phyloP scores from a whole-genome alignment of 1,284 basidiomycete species.

The Malassezia dermatis region DNA sequence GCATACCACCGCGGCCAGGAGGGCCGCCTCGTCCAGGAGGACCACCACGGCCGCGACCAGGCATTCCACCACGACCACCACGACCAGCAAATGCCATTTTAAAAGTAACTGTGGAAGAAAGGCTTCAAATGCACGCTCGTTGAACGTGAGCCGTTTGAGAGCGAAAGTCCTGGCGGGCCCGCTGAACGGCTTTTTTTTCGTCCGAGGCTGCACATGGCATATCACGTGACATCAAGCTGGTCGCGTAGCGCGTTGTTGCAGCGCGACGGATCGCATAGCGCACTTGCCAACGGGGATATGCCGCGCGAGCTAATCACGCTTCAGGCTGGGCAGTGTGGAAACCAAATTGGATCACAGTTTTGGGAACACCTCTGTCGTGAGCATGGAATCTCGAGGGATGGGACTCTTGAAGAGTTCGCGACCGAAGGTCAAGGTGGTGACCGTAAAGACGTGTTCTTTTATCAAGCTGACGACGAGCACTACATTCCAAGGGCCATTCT shows the following conservation, averaged over 20 bases:
- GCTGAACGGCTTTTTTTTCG: slow-evolving; percentile 7
- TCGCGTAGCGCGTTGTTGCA: background rate
- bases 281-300: slow-evolving; percentile 19
- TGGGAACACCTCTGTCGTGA: slow-evolving; percentile 47
- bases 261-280: background rate
- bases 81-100: slow-evolving; percentile 20
- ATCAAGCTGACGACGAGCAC: slow-evolving; percentile 98
- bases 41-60: slow-evolving; percentile 36
- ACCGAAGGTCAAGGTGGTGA: slow-evolving; percentile 52
- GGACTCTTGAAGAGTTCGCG: slow-evolving; percentile 44
- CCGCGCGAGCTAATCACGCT: slow-evolving; percentile 46
- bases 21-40: slow-evolving; percentile 28
- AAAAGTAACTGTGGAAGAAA: background rate
- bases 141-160: slow-evolving; percentile 6
- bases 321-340: slow-evolving; percentile 47
- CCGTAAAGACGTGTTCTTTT: slow-evolving; percentile 98
- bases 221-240: slow-evolving; percentile 13
- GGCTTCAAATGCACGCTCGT: background rate
- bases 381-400: slow-evolving; percentile 44
- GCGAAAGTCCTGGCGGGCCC: background rate
- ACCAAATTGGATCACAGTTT: slow-evolving; percentile 47
- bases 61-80: slow-evolving; percentile 33
- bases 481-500: slow-evolving; percentile 95
- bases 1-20: slow-evolving; percentile 24
- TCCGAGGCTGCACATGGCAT: slow-evolving; percentile 10